These are phyloP conservation scores for Lycium barbarum DNA, from an alignment of 257 asterid species.

Conservation along the genomic window DNA sequence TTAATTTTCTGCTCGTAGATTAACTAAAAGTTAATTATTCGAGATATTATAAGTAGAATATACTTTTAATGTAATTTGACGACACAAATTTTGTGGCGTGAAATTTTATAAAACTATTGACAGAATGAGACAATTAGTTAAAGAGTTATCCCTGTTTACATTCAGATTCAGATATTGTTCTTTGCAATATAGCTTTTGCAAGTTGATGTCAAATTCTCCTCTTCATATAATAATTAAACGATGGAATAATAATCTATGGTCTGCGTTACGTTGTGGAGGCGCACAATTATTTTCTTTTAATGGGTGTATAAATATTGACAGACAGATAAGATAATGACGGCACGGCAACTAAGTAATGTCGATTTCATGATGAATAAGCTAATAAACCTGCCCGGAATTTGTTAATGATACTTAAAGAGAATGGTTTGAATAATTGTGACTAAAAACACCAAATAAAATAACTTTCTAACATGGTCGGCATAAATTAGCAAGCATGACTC, in stretches of 20 bases:
- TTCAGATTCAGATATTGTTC: not conserved
- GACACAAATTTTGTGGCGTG: not conserved
- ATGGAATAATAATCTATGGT: not conserved
- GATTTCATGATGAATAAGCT: conserved; percentile 26
- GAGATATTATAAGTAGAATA: no score
- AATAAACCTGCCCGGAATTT: conserved; percentile 23
- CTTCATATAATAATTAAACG: not conserved
- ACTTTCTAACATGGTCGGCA: conserved; percentile 52
- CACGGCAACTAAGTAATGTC: conserved; percentile 33
- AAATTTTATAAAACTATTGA: not conserved
- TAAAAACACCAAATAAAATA: not conserved
- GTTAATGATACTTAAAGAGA: not conserved
- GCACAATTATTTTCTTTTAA: conserved; percentile 4
- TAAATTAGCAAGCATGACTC: conserved; percentile 43
- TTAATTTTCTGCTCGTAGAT: no score
- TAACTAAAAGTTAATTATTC: no score
- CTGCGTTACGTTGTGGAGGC: conserved; percentile 7
- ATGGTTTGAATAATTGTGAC: not conserved
- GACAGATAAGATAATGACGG: conserved; percentile 21
- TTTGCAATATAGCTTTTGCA: not conserved
- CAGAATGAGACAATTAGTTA: not conserved
- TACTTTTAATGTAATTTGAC: no score
- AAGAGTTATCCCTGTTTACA: not conserved
- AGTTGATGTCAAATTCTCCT: conserved; percentile 9
- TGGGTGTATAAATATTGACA: not conserved